A percentile compares a stretch with the other conserved stretches of the same genome.
Evolutionary conservation across 78 protist species (phyloP).

Genomic region (Ministeria vibrans): DNA sequence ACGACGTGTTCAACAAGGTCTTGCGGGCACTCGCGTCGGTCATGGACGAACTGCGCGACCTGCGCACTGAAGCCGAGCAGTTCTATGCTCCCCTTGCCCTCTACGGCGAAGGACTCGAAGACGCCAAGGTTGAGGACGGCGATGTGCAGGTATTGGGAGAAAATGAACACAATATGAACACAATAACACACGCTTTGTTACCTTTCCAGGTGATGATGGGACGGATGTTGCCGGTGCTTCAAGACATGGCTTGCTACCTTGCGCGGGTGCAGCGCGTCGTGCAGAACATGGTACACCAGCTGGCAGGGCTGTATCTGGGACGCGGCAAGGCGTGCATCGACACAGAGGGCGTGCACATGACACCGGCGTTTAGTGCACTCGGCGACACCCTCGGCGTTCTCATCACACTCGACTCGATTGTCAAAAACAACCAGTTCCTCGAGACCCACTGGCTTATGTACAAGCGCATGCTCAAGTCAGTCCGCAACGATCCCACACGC

Average conservation of each 20-base stretch:
- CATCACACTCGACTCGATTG: slow-evolving; percentile 54
- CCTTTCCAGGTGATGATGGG: slow-evolving; percentile 38
- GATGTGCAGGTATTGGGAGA: too few species aligned
- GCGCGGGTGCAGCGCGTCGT: slow-evolving; percentile 38
- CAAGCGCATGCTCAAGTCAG: slow-evolving; percentile 46
- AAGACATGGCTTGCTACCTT: slow-evolving; percentile 33
- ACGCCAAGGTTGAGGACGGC: slow-evolving; percentile 42
- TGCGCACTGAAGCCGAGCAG: neutral
- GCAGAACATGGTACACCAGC: slow-evolving; percentile 45
- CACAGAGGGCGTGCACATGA: too few species aligned
- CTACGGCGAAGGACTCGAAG: neutral
- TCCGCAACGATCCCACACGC: slow-evolving; percentile 41
- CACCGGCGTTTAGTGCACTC: too few species aligned
- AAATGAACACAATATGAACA: too few species aligned
- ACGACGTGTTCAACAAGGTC: slow-evolving; percentile 51
- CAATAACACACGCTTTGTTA: too few species aligned
- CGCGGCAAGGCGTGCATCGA: too few species aligned
- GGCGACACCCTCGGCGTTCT: slow-evolving; percentile 37
- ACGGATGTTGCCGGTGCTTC: slow-evolving; percentile 50
- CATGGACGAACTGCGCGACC: slow-evolving; percentile 30
- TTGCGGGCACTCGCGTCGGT: slow-evolving; percentile 32
- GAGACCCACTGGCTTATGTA: neutral
- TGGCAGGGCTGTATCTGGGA: slow-evolving; percentile 52
- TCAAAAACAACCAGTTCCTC: slow-evolving; percentile 25
- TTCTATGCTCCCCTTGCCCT: neutral